Conservation (phyloP, 108 stramenopile species). For the Skeletonema marinoi region DNA sequence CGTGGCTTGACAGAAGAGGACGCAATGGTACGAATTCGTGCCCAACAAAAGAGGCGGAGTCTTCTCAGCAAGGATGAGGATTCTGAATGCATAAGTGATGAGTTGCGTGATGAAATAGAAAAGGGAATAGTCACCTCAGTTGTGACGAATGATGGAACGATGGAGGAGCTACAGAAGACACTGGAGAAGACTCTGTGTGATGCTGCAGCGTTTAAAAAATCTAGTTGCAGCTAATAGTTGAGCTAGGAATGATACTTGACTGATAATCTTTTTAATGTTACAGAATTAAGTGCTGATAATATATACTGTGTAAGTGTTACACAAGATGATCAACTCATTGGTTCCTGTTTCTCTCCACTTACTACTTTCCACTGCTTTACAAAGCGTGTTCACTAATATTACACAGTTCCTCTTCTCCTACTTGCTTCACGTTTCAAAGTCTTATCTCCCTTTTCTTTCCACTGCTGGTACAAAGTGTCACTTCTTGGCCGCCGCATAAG, state of each 20-base stretch:
- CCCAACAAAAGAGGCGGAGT: slow-evolving; percentile 66
- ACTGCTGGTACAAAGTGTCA: neutral
- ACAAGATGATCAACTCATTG: no score
- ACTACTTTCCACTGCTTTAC: neutral
- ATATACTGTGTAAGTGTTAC: no score
- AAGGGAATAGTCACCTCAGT: slow-evolving; percentile 61
- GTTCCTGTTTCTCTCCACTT: no score
- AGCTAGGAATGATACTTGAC: no score
- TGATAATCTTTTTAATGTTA: no score
- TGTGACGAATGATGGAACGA: slow-evolving; percentile 66
- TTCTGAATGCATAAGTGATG: slow-evolving; percentile 1
- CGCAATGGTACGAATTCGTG: slow-evolving; percentile 63
- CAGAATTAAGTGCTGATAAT: no score
- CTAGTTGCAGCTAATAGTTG: no score
- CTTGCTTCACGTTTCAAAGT: neutral
- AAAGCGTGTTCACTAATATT: neutral
- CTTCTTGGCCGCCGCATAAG: neutral
- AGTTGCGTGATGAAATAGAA: slow-evolving; percentile 51
- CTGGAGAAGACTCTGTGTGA: slow-evolving; percentile 45
- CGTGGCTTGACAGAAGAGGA: slow-evolving; percentile 68
- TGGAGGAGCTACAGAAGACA: slow-evolving; percentile 20
- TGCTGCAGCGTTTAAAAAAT: slow-evolving; percentile 19
- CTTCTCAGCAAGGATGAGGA: slow-evolving; percentile 38
- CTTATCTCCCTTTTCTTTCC: neutral
- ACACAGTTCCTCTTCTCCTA: neutral